These are phyloP conservation scores for Plasmopara halstedii DNA, from an alignment of 352 stramenopile genomes.

Conservation along the genomic window DNA sequence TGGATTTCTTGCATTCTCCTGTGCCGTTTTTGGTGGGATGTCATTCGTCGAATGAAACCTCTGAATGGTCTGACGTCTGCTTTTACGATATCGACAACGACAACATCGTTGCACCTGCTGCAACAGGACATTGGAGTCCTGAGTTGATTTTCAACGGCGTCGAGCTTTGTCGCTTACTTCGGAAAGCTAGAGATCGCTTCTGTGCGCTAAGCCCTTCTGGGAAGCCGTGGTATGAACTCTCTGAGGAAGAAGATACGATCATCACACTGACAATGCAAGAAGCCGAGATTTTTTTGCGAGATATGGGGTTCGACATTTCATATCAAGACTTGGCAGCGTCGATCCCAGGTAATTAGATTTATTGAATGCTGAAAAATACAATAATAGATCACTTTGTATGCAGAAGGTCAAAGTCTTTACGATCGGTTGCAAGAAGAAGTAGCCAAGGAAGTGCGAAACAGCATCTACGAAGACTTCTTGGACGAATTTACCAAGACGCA, in stretches of 20 bases:
- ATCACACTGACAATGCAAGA: slow-evolving; percentile 67
- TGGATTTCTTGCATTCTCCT: slow-evolving; percentile 80
- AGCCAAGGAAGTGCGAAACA: slow-evolving; percentile 56
- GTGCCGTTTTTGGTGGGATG: slow-evolving; percentile 74
- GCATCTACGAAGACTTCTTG: slow-evolving; percentile 59
- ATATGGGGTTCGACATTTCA: slow-evolving; percentile 64
- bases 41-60: slow-evolving; percentile 46
- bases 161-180: slow-evolving; percentile 52
- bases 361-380: not conserved
- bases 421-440: slow-evolving; percentile 73
- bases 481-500: slow-evolving; percentile 83
- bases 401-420: slow-evolving; percentile 51
- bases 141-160: slow-evolving; percentile 49
- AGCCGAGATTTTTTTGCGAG: slow-evolving; percentile 56
- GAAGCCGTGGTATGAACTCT: slow-evolving; percentile 75
- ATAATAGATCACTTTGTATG: not conserved
- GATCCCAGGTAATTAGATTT: slow-evolving; percentile 22
- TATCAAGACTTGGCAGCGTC: slow-evolving; percentile 42
- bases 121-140: slow-evolving; percentile 35
- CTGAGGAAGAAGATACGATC: slow-evolving; percentile 70
- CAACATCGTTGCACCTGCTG: slow-evolving; percentile 33
- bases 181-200: slow-evolving; percentile 45
- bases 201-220: slow-evolving; percentile 27
- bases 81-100: slow-evolving; percentile 78
- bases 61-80: slow-evolving; percentile 75